phyloP scores from a whole-genome alignment of 1,139 yeast species.

The Suhomyces coccinellae region DNA sequence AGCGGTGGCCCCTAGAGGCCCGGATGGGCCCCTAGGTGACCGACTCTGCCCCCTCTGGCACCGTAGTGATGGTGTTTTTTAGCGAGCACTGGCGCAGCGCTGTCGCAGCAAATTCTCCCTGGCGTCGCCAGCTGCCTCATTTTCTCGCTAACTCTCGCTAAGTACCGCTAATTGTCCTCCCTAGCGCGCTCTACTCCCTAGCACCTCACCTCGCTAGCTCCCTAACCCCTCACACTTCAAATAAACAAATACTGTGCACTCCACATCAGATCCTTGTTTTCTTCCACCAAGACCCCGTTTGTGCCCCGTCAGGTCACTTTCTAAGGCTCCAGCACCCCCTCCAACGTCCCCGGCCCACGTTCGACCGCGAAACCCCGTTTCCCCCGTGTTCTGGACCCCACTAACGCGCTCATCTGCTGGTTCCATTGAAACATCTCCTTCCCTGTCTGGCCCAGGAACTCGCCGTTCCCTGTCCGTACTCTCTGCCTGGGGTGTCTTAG shows the following conservation, averaged over 20 bases:
- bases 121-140: neutral
- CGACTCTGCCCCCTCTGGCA: too few relatives aligned
- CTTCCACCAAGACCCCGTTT: neutral
- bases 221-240: neutral
- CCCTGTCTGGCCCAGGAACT: neutral
- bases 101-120: too few relatives aligned
- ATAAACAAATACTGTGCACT: neutral
- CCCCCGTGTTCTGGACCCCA: neutral
- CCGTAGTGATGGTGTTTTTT: too few relatives aligned
- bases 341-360: neutral
- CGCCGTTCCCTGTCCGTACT: too few relatives aligned
- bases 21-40: too few relatives aligned
- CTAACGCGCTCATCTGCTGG: neutral
- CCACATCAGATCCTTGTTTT: neutral
- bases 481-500: too few relatives aligned
- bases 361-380: neutral
- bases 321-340: neutral
- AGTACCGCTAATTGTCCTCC: neutral
- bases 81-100: too few relatives aligned
- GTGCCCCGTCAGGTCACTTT: neutral
- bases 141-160: neutral
- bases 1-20: too few relatives aligned
- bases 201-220: neutral
- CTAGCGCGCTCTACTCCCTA: neutral
- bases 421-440: neutral